Evolutionary conservation across 129 eudicot genomes (phyloP).

Genomic region (Arctium lappa): DNA sequence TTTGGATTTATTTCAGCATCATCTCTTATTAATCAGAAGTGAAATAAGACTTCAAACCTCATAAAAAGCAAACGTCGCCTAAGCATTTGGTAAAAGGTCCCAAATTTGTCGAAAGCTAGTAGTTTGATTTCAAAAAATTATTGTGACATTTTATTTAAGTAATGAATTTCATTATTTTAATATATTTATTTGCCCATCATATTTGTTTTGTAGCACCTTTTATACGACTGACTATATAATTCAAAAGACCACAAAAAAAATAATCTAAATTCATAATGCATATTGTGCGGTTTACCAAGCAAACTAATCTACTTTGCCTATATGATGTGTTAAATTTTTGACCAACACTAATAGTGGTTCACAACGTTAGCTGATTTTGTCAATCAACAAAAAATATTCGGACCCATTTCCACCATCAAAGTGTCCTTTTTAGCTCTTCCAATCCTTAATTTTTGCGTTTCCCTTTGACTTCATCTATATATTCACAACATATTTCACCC

Average conservation of each 20-base stretch:
- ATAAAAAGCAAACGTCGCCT: no score
- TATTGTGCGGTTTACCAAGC: not conserved
- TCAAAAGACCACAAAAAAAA: not conserved
- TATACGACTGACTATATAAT: not conserved
- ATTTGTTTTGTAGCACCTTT: not conserved
- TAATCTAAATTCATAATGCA: not conserved
- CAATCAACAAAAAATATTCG: not conserved
- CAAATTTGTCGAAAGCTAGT: not conserved
- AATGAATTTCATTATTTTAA: not conserved
- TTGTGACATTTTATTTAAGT: not conserved
- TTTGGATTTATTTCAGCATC: no score
- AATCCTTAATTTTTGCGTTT: conserved; percentile 9
- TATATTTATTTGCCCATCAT: not conserved
- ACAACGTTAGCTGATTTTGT: no score
- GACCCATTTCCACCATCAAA: conserved; percentile 8
- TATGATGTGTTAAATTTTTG: not conserved
- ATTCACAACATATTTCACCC: not conserved
- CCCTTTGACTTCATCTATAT: not conserved
- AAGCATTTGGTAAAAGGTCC: no score
- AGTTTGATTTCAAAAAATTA: no score
- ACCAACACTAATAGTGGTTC: no score
- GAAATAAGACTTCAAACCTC: no score
- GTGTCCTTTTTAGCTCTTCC: not conserved
- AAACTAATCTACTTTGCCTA: not conserved
- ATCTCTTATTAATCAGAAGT: no score